Conservation (phyloP, 768 basidiomycete genomes). For the Phaeotremella fagi region DNA sequence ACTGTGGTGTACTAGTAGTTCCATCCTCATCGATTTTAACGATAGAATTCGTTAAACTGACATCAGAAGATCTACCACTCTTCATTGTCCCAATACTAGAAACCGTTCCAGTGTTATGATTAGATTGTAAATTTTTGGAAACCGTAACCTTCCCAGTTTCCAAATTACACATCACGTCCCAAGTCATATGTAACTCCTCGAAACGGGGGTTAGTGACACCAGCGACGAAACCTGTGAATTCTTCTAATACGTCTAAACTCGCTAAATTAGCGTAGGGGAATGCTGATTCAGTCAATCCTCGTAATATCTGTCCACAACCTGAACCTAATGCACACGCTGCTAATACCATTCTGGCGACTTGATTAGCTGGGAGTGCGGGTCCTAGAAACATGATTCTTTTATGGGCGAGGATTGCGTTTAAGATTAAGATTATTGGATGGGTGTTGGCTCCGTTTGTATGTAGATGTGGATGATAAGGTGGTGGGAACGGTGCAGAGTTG, state of each 20-base stretch:
- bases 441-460: conserved; percentile 87
- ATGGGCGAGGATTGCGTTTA: conserved; percentile 90
- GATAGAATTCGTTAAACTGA: conserved; percentile 51
- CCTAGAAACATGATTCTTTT: conserved; percentile 96
- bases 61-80: conserved; percentile 22
- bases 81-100: conserved; percentile 9
- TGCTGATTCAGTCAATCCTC: conserved; percentile 82
- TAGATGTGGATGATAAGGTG: conserved; percentile 76
- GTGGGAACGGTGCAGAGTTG: conserved; percentile 57
- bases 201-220: conserved; percentile 98
- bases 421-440: conserved; percentile 88
- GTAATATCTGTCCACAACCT: conserved; percentile 72
- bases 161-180: conserved; percentile 93
- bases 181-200: conserved; percentile 67
- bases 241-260: conserved; percentile 77
- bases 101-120: not conserved
- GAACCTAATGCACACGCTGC: conserved; percentile 90
- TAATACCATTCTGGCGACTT: conserved; percentile 85
- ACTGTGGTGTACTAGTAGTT: conserved; percentile 15
- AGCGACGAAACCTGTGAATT: conserved; percentile 82
- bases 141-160: conserved; percentile 80
- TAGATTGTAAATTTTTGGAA: conserved; percentile 65
- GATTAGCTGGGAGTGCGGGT: conserved; percentile 78
- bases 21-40: conserved; percentile 30
- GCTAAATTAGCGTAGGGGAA: conserved; percentile 92